Evolutionary conservation across 192 early-diverging fungal species (phyloP).

Genomic region (Coemansia sp.): DNA sequence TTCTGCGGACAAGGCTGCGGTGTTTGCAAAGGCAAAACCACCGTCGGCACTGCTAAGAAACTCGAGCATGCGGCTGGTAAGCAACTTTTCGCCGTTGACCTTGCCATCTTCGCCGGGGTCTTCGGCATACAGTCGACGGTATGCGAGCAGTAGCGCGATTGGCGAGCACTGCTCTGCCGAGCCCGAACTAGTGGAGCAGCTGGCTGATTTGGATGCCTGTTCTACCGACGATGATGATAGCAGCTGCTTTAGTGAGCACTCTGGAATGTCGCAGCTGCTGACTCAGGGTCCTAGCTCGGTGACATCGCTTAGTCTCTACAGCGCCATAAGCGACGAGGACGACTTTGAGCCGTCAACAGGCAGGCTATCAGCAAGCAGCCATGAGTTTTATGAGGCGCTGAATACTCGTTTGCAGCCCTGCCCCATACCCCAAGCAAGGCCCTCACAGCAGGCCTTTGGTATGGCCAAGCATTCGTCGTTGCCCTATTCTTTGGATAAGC

Average conservation of each 20-base stretch:
- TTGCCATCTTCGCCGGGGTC: constrained; percentile 49
- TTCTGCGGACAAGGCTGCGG: too few species aligned
- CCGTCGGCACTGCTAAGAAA: constrained; percentile 14
- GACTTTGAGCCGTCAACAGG: neutral
- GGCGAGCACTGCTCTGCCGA: constrained; percentile 2
- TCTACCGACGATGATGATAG: neutral
- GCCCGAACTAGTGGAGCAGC: constrained; percentile 4
- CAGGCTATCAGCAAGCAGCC: neutral
- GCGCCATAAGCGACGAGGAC: constrained; percentile 14
- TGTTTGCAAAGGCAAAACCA: neutral
- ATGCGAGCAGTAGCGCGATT: constrained; percentile 6
- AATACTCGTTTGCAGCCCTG: too few species aligned
- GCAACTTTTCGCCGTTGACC: constrained; percentile 51
- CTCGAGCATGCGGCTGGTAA: constrained; percentile 27
- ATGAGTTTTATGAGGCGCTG: neutral
- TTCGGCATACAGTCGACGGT: constrained; percentile 10
- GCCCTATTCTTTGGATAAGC: neutral
- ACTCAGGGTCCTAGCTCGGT: constrained; percentile 26
- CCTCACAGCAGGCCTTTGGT: neutral
- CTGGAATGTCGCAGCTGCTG: constrained; percentile 15
- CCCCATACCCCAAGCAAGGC: too few species aligned
- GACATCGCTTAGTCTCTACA: constrained; percentile 28
- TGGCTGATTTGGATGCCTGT: constrained; percentile 8
- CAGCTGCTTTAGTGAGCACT: constrained; percentile 11
- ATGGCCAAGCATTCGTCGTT: constrained; percentile 7